A percentile compares a stretch with the other conserved stretches of the same genome.
Evolutionary conservation across 1,284 basidiomycete species (phyloP).

Genomic region (Ceratobasidium sp.): DNA sequence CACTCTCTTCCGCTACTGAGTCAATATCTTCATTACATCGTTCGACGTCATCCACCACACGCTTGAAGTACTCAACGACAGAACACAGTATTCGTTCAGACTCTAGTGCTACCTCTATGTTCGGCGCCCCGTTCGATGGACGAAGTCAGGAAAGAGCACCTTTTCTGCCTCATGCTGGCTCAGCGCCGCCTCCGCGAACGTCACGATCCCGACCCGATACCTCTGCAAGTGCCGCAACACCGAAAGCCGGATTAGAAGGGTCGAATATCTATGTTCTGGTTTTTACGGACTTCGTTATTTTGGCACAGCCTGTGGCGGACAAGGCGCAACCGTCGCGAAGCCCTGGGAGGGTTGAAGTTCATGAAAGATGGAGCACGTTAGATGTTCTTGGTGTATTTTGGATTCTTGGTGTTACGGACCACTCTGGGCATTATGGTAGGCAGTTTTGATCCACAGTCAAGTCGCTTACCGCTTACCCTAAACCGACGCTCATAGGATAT

Average conservation of each 20-base stretch:
- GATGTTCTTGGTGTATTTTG: conserved; percentile 66
- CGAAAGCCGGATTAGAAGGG: conserved; percentile 44
- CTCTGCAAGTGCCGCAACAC: neutral
- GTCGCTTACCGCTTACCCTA: neutral
- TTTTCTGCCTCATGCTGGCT: conserved; percentile 13
- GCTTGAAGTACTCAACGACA: conserved; percentile 10
- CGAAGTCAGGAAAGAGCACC: neutral
- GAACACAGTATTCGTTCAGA: conserved; percentile 35
- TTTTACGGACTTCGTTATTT: conserved; percentile 74
- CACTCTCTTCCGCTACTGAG: conserved; percentile 38
- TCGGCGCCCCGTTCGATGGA: neutral
- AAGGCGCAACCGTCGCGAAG: conserved; percentile 46
- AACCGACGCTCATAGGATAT: conserved; percentile 47
- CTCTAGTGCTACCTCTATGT: conserved; percentile 37
- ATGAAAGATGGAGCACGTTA: conserved; percentile 59
- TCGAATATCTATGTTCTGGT: conserved; percentile 64
- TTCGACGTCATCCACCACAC: conserved; percentile 1
- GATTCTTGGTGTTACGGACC: conserved; percentile 62
- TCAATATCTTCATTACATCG: conserved; percentile 41
- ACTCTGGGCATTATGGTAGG: conserved; percentile 51
- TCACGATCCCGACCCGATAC: conserved; percentile 10
- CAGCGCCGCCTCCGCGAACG: conserved; percentile 35
- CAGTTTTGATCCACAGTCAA: neutral
- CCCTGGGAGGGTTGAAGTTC: conserved; percentile 48
- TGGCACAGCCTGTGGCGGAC: conserved; percentile 57